These are phyloP conservation scores for Cytospora piceae DNA, from an alignment of 2,329 filamentous ascomycete genomes.

Conservation along the genomic window DNA sequence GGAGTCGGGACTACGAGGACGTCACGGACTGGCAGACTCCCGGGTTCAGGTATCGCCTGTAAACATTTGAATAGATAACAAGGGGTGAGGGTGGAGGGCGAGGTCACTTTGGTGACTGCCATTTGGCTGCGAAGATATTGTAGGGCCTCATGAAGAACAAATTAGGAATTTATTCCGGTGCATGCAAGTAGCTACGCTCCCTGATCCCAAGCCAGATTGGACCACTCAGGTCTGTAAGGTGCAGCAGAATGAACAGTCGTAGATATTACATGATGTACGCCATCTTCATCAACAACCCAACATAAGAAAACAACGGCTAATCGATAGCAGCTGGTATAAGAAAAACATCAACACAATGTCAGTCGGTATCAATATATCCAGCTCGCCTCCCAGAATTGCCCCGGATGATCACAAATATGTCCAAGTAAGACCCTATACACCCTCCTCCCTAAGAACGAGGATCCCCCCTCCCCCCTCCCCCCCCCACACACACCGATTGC, in stretches of 20 bases:
- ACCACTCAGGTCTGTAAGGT: background rate
- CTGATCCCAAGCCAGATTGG: background rate
- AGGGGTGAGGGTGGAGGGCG: too few relatives aligned
- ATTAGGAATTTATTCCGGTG: too few relatives aligned
- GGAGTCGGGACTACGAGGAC: constrained; percentile 57
- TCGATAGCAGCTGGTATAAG: background rate
- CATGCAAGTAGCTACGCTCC: background rate
- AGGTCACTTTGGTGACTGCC: too few relatives aligned
- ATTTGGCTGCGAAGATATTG: background rate
- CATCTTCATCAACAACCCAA: background rate
- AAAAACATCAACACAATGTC: background rate
- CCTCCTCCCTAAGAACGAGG: too few relatives aligned
- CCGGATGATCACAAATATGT: background rate
- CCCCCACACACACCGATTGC: background rate
- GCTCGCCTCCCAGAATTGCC: background rate
- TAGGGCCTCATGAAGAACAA: too few relatives aligned
- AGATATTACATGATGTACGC: background rate
- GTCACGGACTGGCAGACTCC: constrained; percentile 62
- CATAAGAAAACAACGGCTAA: background rate
- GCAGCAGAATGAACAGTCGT: background rate
- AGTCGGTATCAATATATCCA: background rate
- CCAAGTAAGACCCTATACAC: background rate
- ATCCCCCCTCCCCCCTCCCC: too few relatives aligned
- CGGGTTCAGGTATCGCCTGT: constrained; percentile 63
- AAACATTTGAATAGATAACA: background rate